Percentiles rank a stretch among this genome's conserved stretches.
These are phyloP conservation scores for Endocalyx cinctus DNA, from an alignment of 2,329 filamentous ascomycete genomes.

Conservation along the genomic window DNA sequence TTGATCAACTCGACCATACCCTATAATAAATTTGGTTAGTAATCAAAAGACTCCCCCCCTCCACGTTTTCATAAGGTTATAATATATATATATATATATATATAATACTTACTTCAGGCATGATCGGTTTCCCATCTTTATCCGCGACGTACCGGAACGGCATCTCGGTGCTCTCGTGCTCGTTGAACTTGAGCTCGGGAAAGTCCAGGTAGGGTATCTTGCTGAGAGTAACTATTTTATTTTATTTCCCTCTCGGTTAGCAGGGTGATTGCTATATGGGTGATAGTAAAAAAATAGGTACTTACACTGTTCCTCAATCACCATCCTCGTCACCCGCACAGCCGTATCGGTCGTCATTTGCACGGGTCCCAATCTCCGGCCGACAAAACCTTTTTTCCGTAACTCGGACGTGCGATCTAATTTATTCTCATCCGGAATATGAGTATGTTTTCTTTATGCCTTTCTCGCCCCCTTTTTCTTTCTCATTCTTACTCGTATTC, in stretches of 20 bases:
- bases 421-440: not conserved
- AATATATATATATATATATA: too few relatives aligned
- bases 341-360: conserved; percentile 99
- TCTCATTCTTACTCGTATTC: too few relatives aligned
- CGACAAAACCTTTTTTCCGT: conserved; percentile 85
- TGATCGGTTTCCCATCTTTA: conserved; percentile 71
- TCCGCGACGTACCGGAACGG: conserved; percentile 91
- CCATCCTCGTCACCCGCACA: conserved; percentile 85
- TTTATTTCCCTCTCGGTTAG: not conserved
- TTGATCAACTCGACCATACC: conserved; percentile 94
- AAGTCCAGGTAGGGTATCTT: conserved; percentile 80
- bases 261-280: not conserved
- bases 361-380: conserved; percentile 80
- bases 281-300: not conserved
- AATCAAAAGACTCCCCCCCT: not conserved
- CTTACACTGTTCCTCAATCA: conserved; percentile 76
- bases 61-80: not conserved
- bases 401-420: conserved; percentile 95
- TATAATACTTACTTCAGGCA: conserved; percentile 78
- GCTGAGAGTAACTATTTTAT: conserved; percentile 62
- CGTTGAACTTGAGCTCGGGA: conserved; percentile 83
- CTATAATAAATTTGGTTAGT: conserved; percentile 37
- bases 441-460: conserved; percentile 1
- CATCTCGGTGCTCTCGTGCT: conserved; percentile 95
- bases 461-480: too few relatives aligned